Conservation (phyloP, 2,329 filamentous ascomycete genomes). For the Scytalidium sp. region DNA sequence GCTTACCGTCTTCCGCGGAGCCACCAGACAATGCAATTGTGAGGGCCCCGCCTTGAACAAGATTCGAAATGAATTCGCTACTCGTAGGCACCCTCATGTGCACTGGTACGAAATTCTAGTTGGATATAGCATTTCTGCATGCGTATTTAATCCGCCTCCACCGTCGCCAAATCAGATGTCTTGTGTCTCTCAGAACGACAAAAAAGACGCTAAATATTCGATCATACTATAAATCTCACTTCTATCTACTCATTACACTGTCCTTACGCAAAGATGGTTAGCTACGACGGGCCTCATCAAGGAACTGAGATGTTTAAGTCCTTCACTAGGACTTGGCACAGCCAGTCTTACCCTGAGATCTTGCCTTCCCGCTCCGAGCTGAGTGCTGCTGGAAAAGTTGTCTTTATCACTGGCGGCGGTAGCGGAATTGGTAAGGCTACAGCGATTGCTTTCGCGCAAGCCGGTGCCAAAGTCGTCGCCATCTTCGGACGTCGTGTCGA, state of each 20-base stretch:
- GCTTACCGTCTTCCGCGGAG: neutral
- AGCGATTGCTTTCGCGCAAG: constrained; percentile 11
- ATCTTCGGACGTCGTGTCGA: constrained; percentile 19
- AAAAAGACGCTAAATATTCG: neutral
- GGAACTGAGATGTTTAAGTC: neutral
- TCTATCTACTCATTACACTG: neutral
- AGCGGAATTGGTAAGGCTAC: constrained; percentile 14
- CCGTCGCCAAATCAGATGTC: neutral
- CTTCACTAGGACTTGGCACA: constrained; percentile 18
- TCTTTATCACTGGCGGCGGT: constrained; percentile 9
- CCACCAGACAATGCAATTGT: neutral
- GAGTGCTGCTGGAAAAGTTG: constrained; percentile 4
- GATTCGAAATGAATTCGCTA: neutral
- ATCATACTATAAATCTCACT: neutral
- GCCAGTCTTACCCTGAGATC: constrained; percentile 23
- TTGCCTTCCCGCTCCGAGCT: constrained; percentile 14
- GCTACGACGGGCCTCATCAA: neutral
- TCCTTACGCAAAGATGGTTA: neutral
- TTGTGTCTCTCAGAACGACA: neutral
- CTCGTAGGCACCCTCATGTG: neutral
- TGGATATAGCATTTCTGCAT: neutral
- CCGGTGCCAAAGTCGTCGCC: constrained; percentile 22
- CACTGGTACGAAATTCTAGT: neutral
- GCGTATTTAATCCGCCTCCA: neutral
- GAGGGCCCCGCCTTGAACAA: neutral